phyloP scores from a whole-genome alignment of 768 basidiomycete genomes.

The Clitopilus passeckerianus region DNA sequence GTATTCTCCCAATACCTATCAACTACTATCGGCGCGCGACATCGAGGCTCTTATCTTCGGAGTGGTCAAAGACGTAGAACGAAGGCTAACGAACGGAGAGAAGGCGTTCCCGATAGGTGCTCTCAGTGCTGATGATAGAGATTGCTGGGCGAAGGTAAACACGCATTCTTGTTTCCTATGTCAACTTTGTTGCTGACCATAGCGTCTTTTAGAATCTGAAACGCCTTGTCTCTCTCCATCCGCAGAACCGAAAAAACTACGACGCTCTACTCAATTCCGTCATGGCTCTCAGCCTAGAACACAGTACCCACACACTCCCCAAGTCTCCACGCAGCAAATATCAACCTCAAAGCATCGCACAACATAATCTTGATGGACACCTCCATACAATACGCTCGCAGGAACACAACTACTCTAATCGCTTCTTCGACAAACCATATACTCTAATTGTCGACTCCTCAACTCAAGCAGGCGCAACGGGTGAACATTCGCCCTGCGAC shows the following conservation, averaged over 20 bases:
- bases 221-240: constrained; percentile 62
- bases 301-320: constrained; percentile 47
- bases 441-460: constrained; percentile 82
- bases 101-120: constrained; percentile 58
- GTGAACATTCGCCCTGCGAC: constrained; percentile 89
- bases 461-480: constrained; percentile 78
- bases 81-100: constrained; percentile 47
- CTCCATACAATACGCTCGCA: constrained; percentile 69
- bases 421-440: constrained; percentile 89
- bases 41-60: constrained; percentile 42
- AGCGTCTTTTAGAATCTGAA: constrained; percentile 57
- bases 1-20: constrained; percentile 27
- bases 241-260: constrained; percentile 55
- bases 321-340: constrained; percentile 16
- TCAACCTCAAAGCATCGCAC: constrained; percentile 26
- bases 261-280: constrained; percentile 67
- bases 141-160: constrained; percentile 74
- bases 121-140: constrained; percentile 76
- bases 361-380: constrained; percentile 58
- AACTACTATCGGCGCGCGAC: constrained; percentile 28
- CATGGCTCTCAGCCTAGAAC: constrained; percentile 79
- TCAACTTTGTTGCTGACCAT: background rate
- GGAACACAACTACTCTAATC: constrained; percentile 56
- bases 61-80: constrained; percentile 53
- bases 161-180: background rate